Conservation (phyloP, 306 rosid species). For the Cucurbita moschata region DNA sequence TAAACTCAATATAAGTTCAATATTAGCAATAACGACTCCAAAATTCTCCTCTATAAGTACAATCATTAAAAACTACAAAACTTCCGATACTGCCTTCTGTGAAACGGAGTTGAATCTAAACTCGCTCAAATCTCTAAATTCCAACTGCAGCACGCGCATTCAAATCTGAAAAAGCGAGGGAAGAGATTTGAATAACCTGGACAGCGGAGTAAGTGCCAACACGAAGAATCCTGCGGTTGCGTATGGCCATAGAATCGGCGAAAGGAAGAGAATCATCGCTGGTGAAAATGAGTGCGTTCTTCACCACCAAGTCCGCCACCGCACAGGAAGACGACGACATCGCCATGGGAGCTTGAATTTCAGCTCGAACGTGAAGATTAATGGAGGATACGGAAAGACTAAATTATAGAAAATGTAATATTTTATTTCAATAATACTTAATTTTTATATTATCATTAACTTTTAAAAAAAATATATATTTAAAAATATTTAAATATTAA, state of each 20-base stretch:
- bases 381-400: not conserved
- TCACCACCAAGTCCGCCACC: conserved; percentile 43
- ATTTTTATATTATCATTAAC: too few relatives aligned
- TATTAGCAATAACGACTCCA: not conserved
- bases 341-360: not conserved
- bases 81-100: not conserved
- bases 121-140: not conserved
- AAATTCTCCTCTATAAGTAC: not conserved
- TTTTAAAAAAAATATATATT: too few relatives aligned
- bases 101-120: not conserved
- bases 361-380: not conserved
- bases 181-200: conserved; percentile 23
- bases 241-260: conserved; percentile 64
- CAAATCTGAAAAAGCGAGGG: not conserved
- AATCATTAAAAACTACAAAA: not conserved
- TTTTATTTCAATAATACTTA: too few relatives aligned
- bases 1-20: not conserved
- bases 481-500: too few relatives aligned
- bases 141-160: not conserved
- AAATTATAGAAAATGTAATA: too few relatives aligned
- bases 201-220: conserved; percentile 47
- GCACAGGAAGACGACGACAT: conserved; percentile 3
- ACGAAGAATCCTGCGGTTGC: conserved; percentile 48
- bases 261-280: conserved; percentile 60
- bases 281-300: conserved; percentile 50